Percentiles rank a stretch among this genome's conserved stretches.
phyloP scores from a whole-genome alignment of 78 protist genomes.

The Dictyostelium capitatum region DNA sequence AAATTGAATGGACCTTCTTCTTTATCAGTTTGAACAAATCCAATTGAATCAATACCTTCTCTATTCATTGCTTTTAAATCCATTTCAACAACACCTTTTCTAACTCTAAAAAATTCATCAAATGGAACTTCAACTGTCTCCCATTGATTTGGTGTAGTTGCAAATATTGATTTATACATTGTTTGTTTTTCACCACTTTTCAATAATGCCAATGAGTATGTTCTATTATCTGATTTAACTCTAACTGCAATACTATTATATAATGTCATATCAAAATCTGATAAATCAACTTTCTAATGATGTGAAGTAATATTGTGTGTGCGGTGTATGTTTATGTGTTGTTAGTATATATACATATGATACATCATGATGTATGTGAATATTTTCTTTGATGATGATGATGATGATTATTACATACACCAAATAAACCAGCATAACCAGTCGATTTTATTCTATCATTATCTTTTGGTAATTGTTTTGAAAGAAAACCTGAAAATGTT shows the following conservation, averaged over 20 bases:
- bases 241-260: constrained; percentile 5
- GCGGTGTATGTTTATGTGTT: background rate
- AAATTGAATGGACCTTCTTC: constrained; percentile 49
- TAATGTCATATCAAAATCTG: background rate
- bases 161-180: constrained; percentile 64
- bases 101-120: constrained; percentile 37
- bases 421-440: constrained; percentile 55
- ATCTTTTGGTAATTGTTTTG: constrained; percentile 48
- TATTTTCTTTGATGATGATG: too few species aligned
- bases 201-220: constrained; percentile 52
- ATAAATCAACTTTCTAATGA: background rate
- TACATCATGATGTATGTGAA: background rate
- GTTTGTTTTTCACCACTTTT: constrained; percentile 15
- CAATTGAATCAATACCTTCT: constrained; percentile 25
- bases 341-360: too few species aligned
- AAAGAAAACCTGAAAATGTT: constrained; percentile 41
- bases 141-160: constrained; percentile 38
- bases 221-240: constrained; percentile 30
- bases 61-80: background rate
- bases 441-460: constrained; percentile 11
- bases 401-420: background rate
- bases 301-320: background rate
- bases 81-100: constrained; percentile 36
- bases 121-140: constrained; percentile 40
- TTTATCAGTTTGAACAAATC: constrained; percentile 64